Conservation (phyloP, 1,139 yeast genomes). For the Scheffersomyces stambukii region DNA sequence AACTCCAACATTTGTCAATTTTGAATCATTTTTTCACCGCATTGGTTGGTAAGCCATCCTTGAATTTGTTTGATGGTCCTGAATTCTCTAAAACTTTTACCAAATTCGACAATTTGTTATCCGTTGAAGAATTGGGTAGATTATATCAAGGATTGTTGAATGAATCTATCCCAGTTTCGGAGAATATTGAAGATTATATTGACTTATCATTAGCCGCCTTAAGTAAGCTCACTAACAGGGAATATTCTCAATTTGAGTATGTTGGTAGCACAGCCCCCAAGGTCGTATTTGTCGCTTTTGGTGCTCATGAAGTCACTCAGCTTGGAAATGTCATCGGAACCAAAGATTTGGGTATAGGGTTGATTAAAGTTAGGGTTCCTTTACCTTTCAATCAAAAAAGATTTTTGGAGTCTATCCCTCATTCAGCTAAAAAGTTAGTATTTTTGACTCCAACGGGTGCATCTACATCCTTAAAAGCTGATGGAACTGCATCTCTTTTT, state of each 20-base stretch:
- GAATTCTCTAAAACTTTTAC: slow-evolving; percentile 57
- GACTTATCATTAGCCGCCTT: slow-evolving; percentile 43
- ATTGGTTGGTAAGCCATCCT: slow-evolving; percentile 50
- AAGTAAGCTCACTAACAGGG: slow-evolving; percentile 55
- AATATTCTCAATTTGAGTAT: slow-evolving; percentile 68
- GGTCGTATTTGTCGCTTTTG: slow-evolving; percentile 73
- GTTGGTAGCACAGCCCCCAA: slow-evolving; percentile 58
- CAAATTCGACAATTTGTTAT: slow-evolving; percentile 43
- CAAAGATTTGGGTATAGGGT: slow-evolving; percentile 49
- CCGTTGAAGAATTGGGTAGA: slow-evolving; percentile 41
- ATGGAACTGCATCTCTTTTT: slow-evolving; percentile 70
- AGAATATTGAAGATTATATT: slow-evolving; percentile 34
- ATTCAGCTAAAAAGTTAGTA: slow-evolving; percentile 54
- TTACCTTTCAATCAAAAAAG: slow-evolving; percentile 65
- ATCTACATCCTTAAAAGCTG: slow-evolving; percentile 56
- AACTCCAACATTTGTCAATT: slow-evolving; percentile 65
- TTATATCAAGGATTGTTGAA: slow-evolving; percentile 37
- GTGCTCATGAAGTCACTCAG: slow-evolving; percentile 61
- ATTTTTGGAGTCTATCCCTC: slow-evolving; percentile 58
- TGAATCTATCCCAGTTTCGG: too few species aligned
- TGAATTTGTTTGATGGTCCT: slow-evolving; percentile 79
- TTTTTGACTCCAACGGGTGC: slow-evolving; percentile 43
- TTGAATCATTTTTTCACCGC: slow-evolving; percentile 62
- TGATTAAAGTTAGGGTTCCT: slow-evolving; percentile 72
- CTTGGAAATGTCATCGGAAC: slow-evolving; percentile 43